Evolutionary conservation across 768 basidiomycete genomes (phyloP).

Genomic region (Antrodiella citrinella): DNA sequence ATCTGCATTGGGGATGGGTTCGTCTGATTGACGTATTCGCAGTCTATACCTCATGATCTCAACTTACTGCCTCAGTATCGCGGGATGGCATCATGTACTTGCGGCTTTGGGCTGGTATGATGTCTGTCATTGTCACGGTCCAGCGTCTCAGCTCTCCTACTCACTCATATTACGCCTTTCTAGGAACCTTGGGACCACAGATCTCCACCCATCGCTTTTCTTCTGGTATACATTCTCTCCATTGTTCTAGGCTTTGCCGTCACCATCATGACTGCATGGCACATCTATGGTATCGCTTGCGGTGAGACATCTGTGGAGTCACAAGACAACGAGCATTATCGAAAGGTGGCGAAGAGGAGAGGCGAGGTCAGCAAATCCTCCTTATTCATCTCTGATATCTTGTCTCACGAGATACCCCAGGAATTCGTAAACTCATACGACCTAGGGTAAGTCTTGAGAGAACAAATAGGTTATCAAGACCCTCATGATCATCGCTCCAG

Average conservation of each 20-base stretch:
- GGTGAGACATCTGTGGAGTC: constrained; percentile 89
- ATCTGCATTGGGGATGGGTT: no score
- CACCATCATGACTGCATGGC: constrained; percentile 62
- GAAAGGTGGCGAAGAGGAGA: constrained; percentile 54
- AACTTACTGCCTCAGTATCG: constrained; percentile 47
- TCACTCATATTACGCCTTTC: constrained; percentile 1
- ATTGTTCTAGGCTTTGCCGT: constrained; percentile 71
- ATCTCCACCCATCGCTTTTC: constrained; percentile 62
- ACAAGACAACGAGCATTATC: constrained; percentile 80
- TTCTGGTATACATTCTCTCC: constrained; percentile 70
- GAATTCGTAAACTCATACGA: constrained; percentile 89
- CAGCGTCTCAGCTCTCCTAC: neutral
- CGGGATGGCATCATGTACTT: constrained; percentile 59
- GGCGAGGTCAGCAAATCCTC: constrained; percentile 47
- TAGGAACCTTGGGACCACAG: constrained; percentile 23
- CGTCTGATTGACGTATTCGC: no score
- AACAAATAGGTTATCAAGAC: no score
- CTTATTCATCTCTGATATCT: neutral
- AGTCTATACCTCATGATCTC: constrained; percentile 79
- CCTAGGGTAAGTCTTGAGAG: constrained; percentile 58
- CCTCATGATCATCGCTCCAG: constrained; percentile 24
- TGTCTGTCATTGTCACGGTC: constrained; percentile 22
- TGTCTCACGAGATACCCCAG: constrained; percentile 26
- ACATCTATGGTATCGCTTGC: constrained; percentile 57
- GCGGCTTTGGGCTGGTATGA: constrained; percentile 46